Evolutionary conservation across 1,139 yeast genomes (phyloP).

Genomic region (Candida gigantensis): DNA sequence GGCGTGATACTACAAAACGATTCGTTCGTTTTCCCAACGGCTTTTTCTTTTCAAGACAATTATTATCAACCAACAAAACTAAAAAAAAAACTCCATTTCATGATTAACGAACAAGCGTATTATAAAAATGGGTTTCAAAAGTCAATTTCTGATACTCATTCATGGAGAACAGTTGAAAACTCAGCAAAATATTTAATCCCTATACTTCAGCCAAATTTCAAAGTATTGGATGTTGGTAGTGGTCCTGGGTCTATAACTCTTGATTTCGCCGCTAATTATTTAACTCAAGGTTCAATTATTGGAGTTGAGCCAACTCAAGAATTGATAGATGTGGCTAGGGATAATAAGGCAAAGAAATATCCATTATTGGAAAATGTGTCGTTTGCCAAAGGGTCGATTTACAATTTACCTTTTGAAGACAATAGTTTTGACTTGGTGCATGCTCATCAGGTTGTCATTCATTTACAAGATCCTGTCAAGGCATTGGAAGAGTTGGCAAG

Average conservation of each 20-base stretch:
- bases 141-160: slow-evolving; percentile 30
- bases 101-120: slow-evolving; percentile 21
- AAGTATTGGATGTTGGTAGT: slow-evolving; percentile 43
- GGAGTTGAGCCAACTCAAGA: slow-evolving; percentile 38
- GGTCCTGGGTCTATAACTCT: slow-evolving; percentile 45
- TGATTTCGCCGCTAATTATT: slow-evolving; percentile 31
- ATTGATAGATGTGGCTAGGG: slow-evolving; percentile 28
- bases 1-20: too few species aligned
- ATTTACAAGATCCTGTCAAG: slow-evolving; percentile 31
- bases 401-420: slow-evolving; percentile 34
- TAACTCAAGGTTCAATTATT: slow-evolving; percentile 27
- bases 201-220: slow-evolving; percentile 24
- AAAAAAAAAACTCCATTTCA: too few species aligned
- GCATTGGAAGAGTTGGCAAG: slow-evolving; percentile 35
- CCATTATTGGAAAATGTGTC: slow-evolving; percentile 21
- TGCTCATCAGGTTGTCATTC: slow-evolving; percentile 42
- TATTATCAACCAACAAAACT: too few species aligned
- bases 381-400: slow-evolving; percentile 32
- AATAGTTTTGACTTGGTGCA: slow-evolving; percentile 39
- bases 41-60: too few species aligned
- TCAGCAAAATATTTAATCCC: slow-evolving; percentile 30
- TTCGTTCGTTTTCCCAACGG: too few species aligned
- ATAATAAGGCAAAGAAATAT: slow-evolving; percentile 17
- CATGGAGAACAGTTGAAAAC: slow-evolving; percentile 35
- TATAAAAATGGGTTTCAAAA: slow-evolving; percentile 24